Base-by-base conservation (phyloP, 2,329 filamentous ascomycete genomes). In the Aschersonia sp. region DNA sequence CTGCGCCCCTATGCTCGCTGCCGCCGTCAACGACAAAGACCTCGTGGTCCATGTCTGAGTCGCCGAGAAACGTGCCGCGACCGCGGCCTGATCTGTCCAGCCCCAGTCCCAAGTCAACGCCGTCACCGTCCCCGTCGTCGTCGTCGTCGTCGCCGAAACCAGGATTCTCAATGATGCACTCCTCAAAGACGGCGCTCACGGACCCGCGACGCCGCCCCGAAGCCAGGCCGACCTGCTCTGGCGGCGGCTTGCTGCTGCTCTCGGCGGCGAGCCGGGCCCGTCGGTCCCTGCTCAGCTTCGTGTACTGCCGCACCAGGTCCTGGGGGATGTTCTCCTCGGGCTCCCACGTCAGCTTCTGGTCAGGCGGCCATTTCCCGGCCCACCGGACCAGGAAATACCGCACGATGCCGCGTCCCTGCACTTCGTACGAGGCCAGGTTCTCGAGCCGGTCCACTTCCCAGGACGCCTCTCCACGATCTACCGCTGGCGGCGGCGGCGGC, bases 301-400 rank as follows among this genome's bases (percentile, higher is more conserved):
- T 49, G 48, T 70, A 79, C 2, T 59, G 59, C 6, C 57, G 60
- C 1, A 76, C 60, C 40, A 77, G 54, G 0, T 49, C 49, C 0
- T 56, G 48, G 0, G 70, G 58, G 2, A 79, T 66, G 46, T 77
- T 75, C 4, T 66, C 66, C 51, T 71, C 68, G 0, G 74, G 75
- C 54, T 79, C 76, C 76, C 76, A 79, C 0, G 74, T 73, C 0
- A 73, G 72, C 47, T 79, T 77, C 54, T 77, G 67, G 7, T 69
- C 70, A 0, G 66, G 59, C 0, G 75, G 73, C 76, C 76, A 79
- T 49, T 75, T 59, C 6, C 76, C 76, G 43, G 68, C 69, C 76
- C 76, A 79, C 6, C 70, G 67, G 1, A 79, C 73, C 32, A 69
- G 62, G 56, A 74, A 79, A 49, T 66, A 67, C 4, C 69, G 68